These are phyloP conservation scores for Artemisia tridentata DNA, from an alignment of 129 eudicot species.

Conservation along the genomic window DNA sequence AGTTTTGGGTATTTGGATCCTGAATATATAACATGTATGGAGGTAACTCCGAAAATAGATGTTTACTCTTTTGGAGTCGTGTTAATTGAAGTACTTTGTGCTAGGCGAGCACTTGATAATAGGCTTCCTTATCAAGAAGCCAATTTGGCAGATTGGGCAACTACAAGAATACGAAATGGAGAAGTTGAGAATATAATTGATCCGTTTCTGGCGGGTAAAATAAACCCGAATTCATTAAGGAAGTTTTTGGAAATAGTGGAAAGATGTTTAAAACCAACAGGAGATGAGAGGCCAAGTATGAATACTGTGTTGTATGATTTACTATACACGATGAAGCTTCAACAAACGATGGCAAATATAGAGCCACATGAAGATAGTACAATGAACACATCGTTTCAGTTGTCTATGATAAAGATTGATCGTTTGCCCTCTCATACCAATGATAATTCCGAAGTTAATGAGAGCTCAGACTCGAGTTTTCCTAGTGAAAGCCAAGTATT, in stretches of 20 bases:
- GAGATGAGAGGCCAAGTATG: conserved; percentile 61
- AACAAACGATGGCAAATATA: conserved; percentile 24
- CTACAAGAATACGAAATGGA: conserved; percentile 36
- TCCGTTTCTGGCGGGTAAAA: conserved; percentile 44
- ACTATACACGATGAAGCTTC: conserved; percentile 54
- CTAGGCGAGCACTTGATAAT: conserved; percentile 46
- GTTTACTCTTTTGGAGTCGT: conserved; percentile 73
- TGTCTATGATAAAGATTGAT: conserved; percentile 29
- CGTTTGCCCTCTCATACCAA: conserved; percentile 36
- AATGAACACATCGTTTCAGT: conserved; percentile 36
- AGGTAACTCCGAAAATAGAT: conserved; percentile 57
- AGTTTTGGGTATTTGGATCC: conserved; percentile 76
- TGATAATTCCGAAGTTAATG: conserved; percentile 27
- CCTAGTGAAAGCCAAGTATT: conserved; percentile 45
- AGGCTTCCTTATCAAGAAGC: conserved; percentile 47
- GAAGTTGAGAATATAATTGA: conserved; percentile 42
- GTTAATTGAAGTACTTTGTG: conserved; percentile 60
- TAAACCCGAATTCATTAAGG: conserved; percentile 47
- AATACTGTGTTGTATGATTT: conserved; percentile 62
- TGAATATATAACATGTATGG: conserved; percentile 46
- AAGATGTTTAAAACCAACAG: conserved; percentile 47
- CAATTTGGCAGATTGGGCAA: conserved; percentile 62
- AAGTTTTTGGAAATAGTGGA: conserved; percentile 49
- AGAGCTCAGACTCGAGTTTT: conserved; percentile 15
- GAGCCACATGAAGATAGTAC: conserved; percentile 45